Base-by-base conservation (phyloP, 1,284 basidiomycete genomes). In the Cerioporus squamosus region DNA sequence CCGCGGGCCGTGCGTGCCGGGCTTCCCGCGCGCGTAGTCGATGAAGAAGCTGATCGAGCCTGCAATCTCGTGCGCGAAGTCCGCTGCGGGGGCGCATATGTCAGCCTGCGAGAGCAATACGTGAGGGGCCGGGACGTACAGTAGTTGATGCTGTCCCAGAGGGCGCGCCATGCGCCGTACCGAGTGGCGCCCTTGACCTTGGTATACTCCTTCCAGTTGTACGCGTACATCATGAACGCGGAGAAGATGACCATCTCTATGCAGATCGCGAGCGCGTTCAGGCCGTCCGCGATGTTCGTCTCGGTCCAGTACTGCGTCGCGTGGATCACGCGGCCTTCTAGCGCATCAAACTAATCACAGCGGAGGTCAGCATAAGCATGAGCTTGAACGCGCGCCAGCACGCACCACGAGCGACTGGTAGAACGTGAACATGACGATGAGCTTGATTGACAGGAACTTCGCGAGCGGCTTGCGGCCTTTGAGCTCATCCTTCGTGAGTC, bases 231-330 rank as follows among this genome's bases (percentile, higher is more conserved):
- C 87, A 94, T 94, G 53, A 90, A 76, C 1, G 73, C 60, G 8
- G 91, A 80, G 71, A 95, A 94, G 70, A 94, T 77, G 38, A 95
- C 87, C 93, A 94, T 94, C 88, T 96, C 94, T 45, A 95, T 84
- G 62, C 90, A 92, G 15, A 86, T 94, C 14, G 89, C 78, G 15
- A 97, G 79, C 0, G 94, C 93, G 60, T 87, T 91, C 36, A 96
- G 72, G 0, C 94, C 94, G 62, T 96, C 84, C 1, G 92, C 82
- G 54, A 96, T 83, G 66, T 93, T 93, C 2, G 86, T 86, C 53
- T 77, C 75, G 2, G 90, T 90, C 94, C 94, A 95, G 68, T 88
- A 94, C 55, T 83, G 45, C 0, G 91, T 93, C 20, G 75, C 89
- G 6, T 89, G 72, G 51, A 92, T 90, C 33, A 90, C 86, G 12